Conservation (phyloP, 805 yeast genomes). For the Wickerhamiella vanderwaltii region DNA sequence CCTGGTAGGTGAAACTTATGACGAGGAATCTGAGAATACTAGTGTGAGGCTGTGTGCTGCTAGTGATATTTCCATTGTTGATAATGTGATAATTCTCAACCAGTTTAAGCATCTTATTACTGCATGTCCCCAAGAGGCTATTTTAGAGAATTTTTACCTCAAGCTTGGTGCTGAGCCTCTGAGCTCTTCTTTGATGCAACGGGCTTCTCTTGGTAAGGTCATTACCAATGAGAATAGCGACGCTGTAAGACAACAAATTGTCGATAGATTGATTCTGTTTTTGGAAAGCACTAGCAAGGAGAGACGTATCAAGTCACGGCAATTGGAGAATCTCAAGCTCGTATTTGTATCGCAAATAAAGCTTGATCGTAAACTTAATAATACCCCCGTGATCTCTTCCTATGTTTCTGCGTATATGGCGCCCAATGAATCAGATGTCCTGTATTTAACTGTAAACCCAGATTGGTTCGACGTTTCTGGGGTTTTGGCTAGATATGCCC, state of each 20-base stretch:
- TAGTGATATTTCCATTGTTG: constrained; percentile 26
- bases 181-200: constrained; percentile 22
- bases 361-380: constrained; percentile 20
- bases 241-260: constrained; percentile 19
- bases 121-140: constrained; percentile 28
- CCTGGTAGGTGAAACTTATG: constrained; percentile 22
- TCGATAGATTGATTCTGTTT: constrained; percentile 27
- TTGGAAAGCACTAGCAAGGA: constrained; percentile 22
- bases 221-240: constrained; percentile 12
- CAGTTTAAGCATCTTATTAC: constrained; percentile 25
- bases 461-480: constrained; percentile 31
- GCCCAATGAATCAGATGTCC: constrained; percentile 7
- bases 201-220: constrained; percentile 22
- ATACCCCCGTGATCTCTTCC: constrained; percentile 18
- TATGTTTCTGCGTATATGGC: constrained; percentile 18
- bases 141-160: constrained; percentile 25
- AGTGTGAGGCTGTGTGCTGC: constrained; percentile 22
- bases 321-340: constrained; percentile 17
- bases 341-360: constrained; percentile 21
- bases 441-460: constrained; percentile 21
- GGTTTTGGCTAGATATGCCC: constrained; percentile 23
- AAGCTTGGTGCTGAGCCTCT: constrained; percentile 25
- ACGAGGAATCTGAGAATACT: constrained; percentile 7
- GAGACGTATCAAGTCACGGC: constrained; percentile 12
- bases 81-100: constrained; percentile 29